phyloP scores from a whole-genome alignment of 768 basidiomycete species.

The Xanthoconium purpureum region DNA sequence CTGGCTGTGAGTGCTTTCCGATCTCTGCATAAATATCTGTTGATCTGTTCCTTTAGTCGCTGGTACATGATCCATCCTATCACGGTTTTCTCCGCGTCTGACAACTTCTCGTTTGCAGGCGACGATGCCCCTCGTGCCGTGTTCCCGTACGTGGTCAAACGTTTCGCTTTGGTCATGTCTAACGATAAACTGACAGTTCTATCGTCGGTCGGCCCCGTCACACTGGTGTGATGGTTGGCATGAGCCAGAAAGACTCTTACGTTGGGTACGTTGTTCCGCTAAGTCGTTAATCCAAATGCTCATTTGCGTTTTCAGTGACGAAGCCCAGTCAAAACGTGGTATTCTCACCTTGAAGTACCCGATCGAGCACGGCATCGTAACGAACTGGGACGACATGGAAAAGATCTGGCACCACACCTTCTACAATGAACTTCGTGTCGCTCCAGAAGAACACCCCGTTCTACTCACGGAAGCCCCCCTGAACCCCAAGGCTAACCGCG shows the following conservation, averaged over 20 bases:
- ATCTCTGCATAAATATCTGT: slow-evolving; percentile 13
- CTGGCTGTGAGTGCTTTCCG: slow-evolving; percentile 74
- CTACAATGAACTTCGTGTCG: slow-evolving; percentile 78
- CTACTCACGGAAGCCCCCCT: slow-evolving; percentile 70
- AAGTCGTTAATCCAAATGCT: slow-evolving; percentile 13
- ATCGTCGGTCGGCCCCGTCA: slow-evolving; percentile 95
- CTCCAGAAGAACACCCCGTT: slow-evolving; percentile 74
- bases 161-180: slow-evolving; percentile 9
- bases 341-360: slow-evolving; percentile 92
- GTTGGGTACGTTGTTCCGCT: slow-evolving; percentile 59
- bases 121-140: slow-evolving; percentile 91
- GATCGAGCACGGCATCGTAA: slow-evolving; percentile 91
- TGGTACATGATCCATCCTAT: slow-evolving; percentile 40
- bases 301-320: slow-evolving; percentile 53
- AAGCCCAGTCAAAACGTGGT: slow-evolving; percentile 94
- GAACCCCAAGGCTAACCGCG: slow-evolving; percentile 70
- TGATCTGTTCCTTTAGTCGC: slow-evolving; percentile 46
- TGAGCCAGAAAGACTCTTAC: slow-evolving; percentile 96
- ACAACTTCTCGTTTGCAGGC: slow-evolving; percentile 45
- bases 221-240: slow-evolving; percentile 94
- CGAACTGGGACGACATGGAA: slow-evolving; percentile 99
- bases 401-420: slow-evolving; percentile 99
- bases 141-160: slow-evolving; percentile 72
- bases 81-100: background rate
- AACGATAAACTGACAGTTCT: slow-evolving; percentile 46